These are phyloP conservation scores for Penicillium taxi DNA, from an alignment of 495 filamentous ascomycete genomes.

Conservation along the genomic window DNA sequence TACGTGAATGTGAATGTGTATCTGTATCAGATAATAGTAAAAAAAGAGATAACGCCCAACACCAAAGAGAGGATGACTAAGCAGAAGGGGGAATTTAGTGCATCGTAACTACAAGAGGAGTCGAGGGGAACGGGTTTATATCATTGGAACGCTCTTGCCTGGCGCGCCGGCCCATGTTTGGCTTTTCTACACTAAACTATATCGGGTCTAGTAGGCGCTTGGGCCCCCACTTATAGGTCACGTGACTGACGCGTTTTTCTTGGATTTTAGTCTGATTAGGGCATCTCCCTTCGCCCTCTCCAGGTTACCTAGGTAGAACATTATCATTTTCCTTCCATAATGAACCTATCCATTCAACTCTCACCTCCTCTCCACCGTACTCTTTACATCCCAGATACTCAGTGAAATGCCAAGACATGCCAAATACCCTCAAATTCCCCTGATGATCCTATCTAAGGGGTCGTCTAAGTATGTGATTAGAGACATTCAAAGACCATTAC, in stretches of 20 bases:
- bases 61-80: slow-evolving; percentile 19
- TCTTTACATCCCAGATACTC: not conserved
- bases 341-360: no score
- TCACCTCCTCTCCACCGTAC: not conserved
- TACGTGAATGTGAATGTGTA: slow-evolving; percentile 12
- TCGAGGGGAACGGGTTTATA: slow-evolving; percentile 48
- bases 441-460: slow-evolving; percentile 14
- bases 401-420: slow-evolving; percentile 35
- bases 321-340: no score
- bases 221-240: slow-evolving; percentile 28
- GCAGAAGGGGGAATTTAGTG: slow-evolving; percentile 23
- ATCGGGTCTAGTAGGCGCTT: slow-evolving; percentile 19
- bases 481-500: not conserved
- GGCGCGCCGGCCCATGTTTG: slow-evolving; percentile 42
- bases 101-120: slow-evolving; percentile 22
- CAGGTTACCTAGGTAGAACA: no score
- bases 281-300: no score
- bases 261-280: slow-evolving; percentile 1
- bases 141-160: slow-evolving; percentile 40
- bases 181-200: slow-evolving; percentile 26
- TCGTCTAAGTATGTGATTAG: slow-evolving; percentile 8
- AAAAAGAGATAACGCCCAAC: slow-evolving; percentile 16
- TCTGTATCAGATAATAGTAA: slow-evolving; percentile 8
- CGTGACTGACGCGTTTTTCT: slow-evolving; percentile 24
- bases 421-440: slow-evolving; percentile 32